Evolutionary conservation across 164 flowering plant species (phyloP), one percentile per base, ranked within the genome.

Genomic region (Chimonanthus salicifolius): DNA sequence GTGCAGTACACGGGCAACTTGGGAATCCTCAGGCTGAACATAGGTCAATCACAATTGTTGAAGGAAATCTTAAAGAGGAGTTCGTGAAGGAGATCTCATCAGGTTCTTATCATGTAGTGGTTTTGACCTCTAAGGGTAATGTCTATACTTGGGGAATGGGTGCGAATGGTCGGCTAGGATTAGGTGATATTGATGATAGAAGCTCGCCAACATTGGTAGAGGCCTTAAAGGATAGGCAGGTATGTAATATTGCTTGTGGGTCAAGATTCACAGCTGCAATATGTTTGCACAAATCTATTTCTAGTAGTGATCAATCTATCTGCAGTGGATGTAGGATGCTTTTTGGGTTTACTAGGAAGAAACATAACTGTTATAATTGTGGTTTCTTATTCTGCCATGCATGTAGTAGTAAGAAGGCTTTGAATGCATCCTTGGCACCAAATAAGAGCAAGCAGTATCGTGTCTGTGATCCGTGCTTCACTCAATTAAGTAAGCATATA

Each of bases 121-220:
- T 75, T 44, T 70, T 88, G 78, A 87, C 90, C 63, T 84, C 90
- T 44, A 74, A 67, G 3, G 90, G 90, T 8, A 74, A 63, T 66
- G 88, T 88, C 43, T 90, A 86, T 76, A 83, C 88, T 15, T 90
- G 94, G 94, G 94, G 94, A 62, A 87, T 79, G 78, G 89, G 88
- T 72, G 77, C 81, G 20, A 86, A 90, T 78, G 92, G 94, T 63
- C 84, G 80, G 74, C 72, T 90, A 68, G 94, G 94, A 6, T 68
- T 84, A 44, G 94, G 94, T 69, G 90, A 85, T 73, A 70, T 54
- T 45, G 82, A 80, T 69, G 90, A 90, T 66, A 76, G 88, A 70
- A 83, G 76, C 69, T 72, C 82, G 8, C 92, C 94, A 43, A 74
- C 87, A 68, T 64, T 86, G 47, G 91, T 90, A 62, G 94, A 86